Evolutionary conservation across 2,329 filamentous ascomycete species (phyloP).

Genomic region (Cercospora sp.): DNA sequence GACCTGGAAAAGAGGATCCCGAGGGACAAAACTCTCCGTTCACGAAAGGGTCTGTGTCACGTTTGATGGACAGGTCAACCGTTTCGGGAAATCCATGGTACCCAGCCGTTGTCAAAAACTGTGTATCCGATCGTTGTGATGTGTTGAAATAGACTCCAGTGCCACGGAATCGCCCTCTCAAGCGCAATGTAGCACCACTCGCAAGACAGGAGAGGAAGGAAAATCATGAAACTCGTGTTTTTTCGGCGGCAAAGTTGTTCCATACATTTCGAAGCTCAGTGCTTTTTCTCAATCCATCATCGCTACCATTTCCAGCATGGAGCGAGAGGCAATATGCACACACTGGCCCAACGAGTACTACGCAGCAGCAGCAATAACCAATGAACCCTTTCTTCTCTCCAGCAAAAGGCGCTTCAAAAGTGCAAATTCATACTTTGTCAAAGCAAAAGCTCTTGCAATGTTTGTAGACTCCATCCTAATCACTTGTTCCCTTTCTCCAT

Average conservation of each 20-base stretch:
- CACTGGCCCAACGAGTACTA: constrained; percentile 9
- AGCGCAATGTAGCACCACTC: constrained; percentile 1
- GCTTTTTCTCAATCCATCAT: constrained; percentile 4
- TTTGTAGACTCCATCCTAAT: constrained; percentile 10
- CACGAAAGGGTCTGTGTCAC: background rate
- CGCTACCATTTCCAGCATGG: constrained; percentile 8
- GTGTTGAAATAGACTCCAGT: constrained; percentile 2
- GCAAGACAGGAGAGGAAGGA: background rate
- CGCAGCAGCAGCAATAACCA: constrained; percentile 5
- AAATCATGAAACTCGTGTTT: background rate
- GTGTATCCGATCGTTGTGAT: background rate
- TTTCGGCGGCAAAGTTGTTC: background rate
- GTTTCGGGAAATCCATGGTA: constrained; percentile 1
- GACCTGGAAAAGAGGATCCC: background rate
- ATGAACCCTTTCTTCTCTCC: background rate
- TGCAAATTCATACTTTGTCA: constrained; percentile 13
- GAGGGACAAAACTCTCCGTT: background rate
- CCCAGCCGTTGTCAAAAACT: background rate
- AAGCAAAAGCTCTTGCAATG: constrained; percentile 7
- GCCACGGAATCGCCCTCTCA: constrained; percentile 5
- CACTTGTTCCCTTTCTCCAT: background rate
- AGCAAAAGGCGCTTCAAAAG: background rate
- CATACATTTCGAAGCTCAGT: constrained; percentile 3
- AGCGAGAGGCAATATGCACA: constrained; percentile 6
- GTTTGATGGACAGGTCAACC: background rate